These are phyloP conservation scores for Verbena officinalis DNA, from an alignment of 257 asterid species.

Conservation along the genomic window DNA sequence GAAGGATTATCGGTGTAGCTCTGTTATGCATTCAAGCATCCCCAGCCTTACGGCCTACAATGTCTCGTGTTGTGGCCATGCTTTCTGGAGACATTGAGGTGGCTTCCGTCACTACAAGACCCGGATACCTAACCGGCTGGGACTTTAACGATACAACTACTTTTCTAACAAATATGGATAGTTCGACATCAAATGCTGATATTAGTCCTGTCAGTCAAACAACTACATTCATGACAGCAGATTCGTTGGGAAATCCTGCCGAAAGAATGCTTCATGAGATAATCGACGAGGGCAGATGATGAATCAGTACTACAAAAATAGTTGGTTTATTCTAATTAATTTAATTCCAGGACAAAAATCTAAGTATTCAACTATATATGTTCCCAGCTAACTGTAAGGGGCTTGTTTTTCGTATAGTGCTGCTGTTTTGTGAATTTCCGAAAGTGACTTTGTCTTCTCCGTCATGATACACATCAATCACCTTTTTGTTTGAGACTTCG, in stretches of 20 bases:
- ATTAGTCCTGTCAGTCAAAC: neutral
- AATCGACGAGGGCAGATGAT: slow-evolving; percentile 28
- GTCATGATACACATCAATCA: no score
- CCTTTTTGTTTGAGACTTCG: no score
- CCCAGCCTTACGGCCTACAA: slow-evolving; percentile 47
- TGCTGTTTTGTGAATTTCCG: no score
- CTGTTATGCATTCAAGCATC: slow-evolving; percentile 72
- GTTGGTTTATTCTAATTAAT: no score
- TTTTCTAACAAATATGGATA: slow-evolving; percentile 8
- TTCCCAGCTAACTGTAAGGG: no score
- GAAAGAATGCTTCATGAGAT: slow-evolving; percentile 43
- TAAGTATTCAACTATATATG: no score
- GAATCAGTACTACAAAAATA: no score
- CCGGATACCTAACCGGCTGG: slow-evolving; percentile 69
- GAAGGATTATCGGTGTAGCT: slow-evolving; percentile 53
- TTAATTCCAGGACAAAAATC: no score
- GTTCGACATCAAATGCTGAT: neutral
- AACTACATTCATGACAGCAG: neutral
- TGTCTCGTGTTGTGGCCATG: slow-evolving; percentile 60
- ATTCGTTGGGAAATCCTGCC: neutral
- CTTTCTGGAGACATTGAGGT: slow-evolving; percentile 53
- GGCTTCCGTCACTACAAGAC: slow-evolving; percentile 47
- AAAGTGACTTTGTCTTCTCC: no score
- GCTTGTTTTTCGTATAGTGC: no score
- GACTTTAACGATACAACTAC: slow-evolving; percentile 49